A percentile compares a stretch with the other conserved stretches of the same genome.
These are phyloP conservation scores for Crassisporium funariophilum DNA, from an alignment of 768 basidiomycete genomes.

Conservation along the genomic window DNA sequence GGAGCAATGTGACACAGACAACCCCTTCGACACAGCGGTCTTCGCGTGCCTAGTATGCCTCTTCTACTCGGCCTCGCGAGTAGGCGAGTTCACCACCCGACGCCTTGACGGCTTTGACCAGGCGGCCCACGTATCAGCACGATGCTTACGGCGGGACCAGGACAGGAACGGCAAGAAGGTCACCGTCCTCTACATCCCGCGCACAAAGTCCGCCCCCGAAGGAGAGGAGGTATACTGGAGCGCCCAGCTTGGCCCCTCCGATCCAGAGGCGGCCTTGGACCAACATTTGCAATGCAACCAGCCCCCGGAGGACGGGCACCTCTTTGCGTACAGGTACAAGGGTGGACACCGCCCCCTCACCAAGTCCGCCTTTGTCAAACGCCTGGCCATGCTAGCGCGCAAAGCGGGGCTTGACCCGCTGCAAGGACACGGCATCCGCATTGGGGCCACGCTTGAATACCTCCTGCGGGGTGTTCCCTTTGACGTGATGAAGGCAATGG, in stretches of 20 bases:
- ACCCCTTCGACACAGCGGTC: constrained; percentile 33
- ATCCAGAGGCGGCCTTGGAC: background rate
- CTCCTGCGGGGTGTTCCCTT: constrained; percentile 20
- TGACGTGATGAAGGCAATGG: too few species aligned
- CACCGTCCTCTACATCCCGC: background rate
- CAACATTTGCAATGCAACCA: background rate
- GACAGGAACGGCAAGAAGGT: background rate
- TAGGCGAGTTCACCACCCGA: too few species aligned
- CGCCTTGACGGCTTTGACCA: background rate
- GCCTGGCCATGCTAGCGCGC: constrained; percentile 6
- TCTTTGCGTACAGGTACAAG: background rate
- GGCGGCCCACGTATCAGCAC: background rate
- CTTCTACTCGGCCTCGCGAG: background rate
- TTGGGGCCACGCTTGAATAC: constrained; percentile 30
- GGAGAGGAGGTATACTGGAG: background rate
- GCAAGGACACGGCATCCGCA: constrained; percentile 28
- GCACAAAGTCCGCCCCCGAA: background rate
- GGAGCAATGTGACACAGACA: constrained; percentile 20
- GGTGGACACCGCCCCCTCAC: constrained; percentile 22
- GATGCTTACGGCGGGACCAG: background rate
- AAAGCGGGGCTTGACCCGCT: constrained; percentile 7
- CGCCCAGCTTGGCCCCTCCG: background rate
- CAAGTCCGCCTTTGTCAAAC: constrained; percentile 18
- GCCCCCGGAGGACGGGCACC: background rate
- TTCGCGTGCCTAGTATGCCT: constrained; percentile 20